Conservation (phyloP, 495 filamentous ascomycete species). For the Daldinia caldariorum region DNA sequence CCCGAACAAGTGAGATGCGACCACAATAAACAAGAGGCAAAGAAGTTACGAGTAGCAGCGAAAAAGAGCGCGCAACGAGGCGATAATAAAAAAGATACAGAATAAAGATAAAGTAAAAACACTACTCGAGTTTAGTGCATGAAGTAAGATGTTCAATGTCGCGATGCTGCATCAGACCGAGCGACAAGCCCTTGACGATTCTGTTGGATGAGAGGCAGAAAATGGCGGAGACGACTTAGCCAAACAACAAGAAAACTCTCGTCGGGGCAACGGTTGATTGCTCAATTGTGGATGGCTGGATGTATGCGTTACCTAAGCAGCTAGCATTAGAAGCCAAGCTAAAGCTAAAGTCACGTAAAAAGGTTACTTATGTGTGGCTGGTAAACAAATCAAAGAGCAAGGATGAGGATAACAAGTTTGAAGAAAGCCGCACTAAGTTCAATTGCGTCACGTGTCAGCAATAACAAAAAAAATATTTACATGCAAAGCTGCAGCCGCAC, state of each 20-base stretch:
- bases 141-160: constrained; percentile 31
- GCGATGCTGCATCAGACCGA: constrained; percentile 23
- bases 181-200: constrained; percentile 17
- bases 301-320: background rate
- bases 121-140: constrained; percentile 37
- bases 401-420: background rate
- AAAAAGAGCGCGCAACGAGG: constrained; percentile 26
- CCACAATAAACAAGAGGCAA: constrained; percentile 46
- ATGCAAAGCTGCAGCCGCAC: background rate
- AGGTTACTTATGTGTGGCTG: constrained; percentile 16
- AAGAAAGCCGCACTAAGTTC: background rate
- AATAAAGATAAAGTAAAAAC: constrained; percentile 22
- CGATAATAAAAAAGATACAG: constrained; percentile 25
- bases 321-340: too few species aligned
- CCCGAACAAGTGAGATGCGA: constrained; percentile 31
- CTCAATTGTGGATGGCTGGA: constrained; percentile 28
- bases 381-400: constrained; percentile 10
- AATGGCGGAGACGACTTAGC: constrained; percentile 34
- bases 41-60: background rate
- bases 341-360: background rate
- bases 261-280: constrained; percentile 49
- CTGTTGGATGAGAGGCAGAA: constrained; percentile 33
- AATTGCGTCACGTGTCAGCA: background rate
- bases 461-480: constrained; percentile 1
- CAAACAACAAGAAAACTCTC: constrained; percentile 52